Percentiles rank a stretch among this genome's conserved stretches.
These are phyloP conservation scores for Geosmithia flava DNA, from an alignment of 2,329 filamentous ascomycete species.

Conservation along the genomic window DNA sequence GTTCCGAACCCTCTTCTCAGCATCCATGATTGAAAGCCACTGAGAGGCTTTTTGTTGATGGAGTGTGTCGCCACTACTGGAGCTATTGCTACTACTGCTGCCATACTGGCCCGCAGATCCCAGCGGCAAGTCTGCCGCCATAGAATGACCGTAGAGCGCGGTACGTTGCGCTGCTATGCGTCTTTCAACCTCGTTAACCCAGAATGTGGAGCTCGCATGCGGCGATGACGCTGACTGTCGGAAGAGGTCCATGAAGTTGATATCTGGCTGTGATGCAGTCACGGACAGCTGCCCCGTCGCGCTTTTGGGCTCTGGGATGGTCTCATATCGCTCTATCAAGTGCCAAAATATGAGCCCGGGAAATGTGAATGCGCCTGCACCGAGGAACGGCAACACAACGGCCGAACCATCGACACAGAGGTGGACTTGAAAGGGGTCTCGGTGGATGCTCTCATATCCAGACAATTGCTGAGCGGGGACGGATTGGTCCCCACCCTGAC, in stretches of 20 bases:
- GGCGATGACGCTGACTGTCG: too few relatives aligned
- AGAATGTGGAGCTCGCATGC: slow-evolving; percentile 3
- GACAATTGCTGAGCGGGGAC: too few relatives aligned
- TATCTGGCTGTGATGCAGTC: slow-evolving; percentile 2
- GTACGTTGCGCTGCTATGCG: too few relatives aligned
- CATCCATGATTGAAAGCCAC: slow-evolving; percentile 3
- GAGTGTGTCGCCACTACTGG: too few relatives aligned
- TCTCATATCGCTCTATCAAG: slow-evolving; percentile 10
- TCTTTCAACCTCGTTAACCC: slow-evolving; percentile 9
- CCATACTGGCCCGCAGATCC: neutral
- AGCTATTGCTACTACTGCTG: too few relatives aligned
- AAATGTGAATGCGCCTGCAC: slow-evolving; percentile 11
- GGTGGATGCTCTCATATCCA: neutral
- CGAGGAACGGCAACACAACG: slow-evolving; percentile 12
- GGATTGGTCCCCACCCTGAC: too few relatives aligned
- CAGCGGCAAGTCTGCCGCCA: slow-evolving; percentile 4
- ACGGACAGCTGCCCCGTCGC: slow-evolving; percentile 5
- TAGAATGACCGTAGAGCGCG: too few relatives aligned
- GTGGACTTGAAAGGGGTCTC: slow-evolving; percentile 8
- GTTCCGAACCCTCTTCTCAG: slow-evolving; percentile 1
- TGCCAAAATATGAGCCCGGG: slow-evolving; percentile 13
- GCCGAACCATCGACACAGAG: slow-evolving; percentile 6
- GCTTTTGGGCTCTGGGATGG: too few relatives aligned
- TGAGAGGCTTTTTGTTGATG: neutral
- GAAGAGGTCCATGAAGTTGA: slow-evolving; percentile 1